phyloP scores from a whole-genome alignment of 1,284 basidiomycete genomes.

The Tylopilus orsonianus region DNA sequence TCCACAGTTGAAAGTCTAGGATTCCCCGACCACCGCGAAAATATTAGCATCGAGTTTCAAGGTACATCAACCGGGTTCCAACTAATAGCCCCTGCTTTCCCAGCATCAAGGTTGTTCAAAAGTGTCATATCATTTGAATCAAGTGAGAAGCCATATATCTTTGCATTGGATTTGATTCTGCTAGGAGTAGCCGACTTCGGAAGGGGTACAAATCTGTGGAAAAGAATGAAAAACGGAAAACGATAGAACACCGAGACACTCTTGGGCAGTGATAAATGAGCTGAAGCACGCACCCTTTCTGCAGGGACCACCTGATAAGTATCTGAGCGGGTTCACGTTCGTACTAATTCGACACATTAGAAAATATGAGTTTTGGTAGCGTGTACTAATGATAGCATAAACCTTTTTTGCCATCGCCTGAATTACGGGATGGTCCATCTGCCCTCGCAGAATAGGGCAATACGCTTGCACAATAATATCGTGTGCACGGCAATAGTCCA shows the following conservation, averaged over 20 bases:
- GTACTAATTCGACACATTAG: conserved; percentile 37
- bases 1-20: neutral
- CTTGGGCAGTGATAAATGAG: neutral
- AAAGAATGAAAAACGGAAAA: conserved; percentile 19
- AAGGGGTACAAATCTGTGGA: conserved; percentile 59
- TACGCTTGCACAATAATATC: conserved; percentile 78
- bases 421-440: conserved; percentile 57
- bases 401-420: conserved; percentile 58
- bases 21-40: neutral
- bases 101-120: conserved; percentile 64
- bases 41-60: conserved; percentile 16
- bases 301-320: conserved; percentile 81
- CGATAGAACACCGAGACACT: conserved; percentile 1
- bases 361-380: conserved; percentile 2
- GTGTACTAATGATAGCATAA: conserved; percentile 9
- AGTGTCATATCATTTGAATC: conserved; percentile 56
- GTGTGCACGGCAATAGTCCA: conserved; percentile 70
- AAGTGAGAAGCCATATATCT: conserved; percentile 73
- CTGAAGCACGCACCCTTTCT: conserved; percentile 60
- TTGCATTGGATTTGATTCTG: conserved; percentile 68
- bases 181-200: conserved; percentile 72
- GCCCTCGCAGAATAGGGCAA: conserved; percentile 66
- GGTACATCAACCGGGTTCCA: conserved; percentile 70
- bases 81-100: conserved; percentile 58
- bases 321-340: conserved; percentile 67